phyloP scores from a whole-genome alignment of 345 rosid genomes.

The Lepidium didymum region DNA sequence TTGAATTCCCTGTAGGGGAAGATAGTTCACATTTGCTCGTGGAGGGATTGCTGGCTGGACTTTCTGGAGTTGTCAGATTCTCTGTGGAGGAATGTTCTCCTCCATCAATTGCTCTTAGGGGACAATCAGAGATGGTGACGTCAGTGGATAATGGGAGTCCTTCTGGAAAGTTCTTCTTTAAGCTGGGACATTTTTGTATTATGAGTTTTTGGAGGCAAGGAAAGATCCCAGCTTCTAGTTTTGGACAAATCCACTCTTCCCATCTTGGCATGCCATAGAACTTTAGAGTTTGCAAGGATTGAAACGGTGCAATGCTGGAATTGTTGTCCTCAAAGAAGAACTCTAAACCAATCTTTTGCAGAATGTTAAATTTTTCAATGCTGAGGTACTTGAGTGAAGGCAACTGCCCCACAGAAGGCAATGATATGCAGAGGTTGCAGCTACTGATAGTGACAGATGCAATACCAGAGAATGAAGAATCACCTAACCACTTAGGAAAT shows the following conservation, averaged over 20 bases:
- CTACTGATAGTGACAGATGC: slow-evolving; percentile 12
- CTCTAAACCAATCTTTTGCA: slow-evolving; percentile 28
- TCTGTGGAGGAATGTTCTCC: neutral
- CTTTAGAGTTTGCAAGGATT: slow-evolving; percentile 27
- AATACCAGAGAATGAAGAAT: slow-evolving; percentile 22
- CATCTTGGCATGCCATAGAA: slow-evolving; percentile 28
- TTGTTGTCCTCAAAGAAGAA: slow-evolving; percentile 29
- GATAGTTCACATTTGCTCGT: neutral
- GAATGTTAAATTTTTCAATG: slow-evolving; percentile 23
- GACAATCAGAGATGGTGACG: slow-evolving; percentile 26
- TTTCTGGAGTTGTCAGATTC: neutral
- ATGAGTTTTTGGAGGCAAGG: slow-evolving; percentile 29
- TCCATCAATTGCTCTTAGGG: neutral
- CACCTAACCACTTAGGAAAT: slow-evolving; percentile 38
- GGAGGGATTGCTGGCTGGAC: neutral
- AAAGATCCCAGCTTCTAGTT: slow-evolving; percentile 16
- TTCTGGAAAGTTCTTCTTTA: slow-evolving; percentile 19
- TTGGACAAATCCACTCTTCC: slow-evolving; percentile 28
- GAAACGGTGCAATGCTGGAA: slow-evolving; percentile 26
- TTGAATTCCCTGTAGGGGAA: neutral
- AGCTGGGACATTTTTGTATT: slow-evolving; percentile 21
- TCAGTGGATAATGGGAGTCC: slow-evolving; percentile 24
- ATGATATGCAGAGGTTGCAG: slow-evolving; percentile 28
- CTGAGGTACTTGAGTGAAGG: slow-evolving; percentile 30
- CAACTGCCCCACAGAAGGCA: slow-evolving; percentile 39